These are phyloP conservation scores for Lophiotrema nucula DNA, from an alignment of 495 filamentous ascomycete species.

Conservation along the genomic window DNA sequence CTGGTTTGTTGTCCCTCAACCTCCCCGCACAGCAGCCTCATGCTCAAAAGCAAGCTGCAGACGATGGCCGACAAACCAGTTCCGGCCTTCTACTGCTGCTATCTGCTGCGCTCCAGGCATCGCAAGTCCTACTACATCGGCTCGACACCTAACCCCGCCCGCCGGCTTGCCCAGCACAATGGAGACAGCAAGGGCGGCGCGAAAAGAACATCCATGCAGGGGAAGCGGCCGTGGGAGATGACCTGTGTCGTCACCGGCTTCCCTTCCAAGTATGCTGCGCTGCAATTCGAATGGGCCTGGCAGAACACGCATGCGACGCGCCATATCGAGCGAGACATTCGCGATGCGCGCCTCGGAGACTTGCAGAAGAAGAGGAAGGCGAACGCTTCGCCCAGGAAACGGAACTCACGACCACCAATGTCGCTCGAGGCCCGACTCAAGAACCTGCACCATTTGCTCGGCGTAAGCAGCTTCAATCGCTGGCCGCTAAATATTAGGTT, in stretches of 20 bases:
- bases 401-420: constrained; percentile 52
- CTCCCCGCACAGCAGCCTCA: neutral
- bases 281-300: constrained; percentile 99
- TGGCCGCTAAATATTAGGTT: constrained; percentile 87
- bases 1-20: constrained; percentile 8
- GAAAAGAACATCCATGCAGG: constrained; percentile 61
- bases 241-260: constrained; percentile 83
- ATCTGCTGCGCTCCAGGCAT: constrained; percentile 80
- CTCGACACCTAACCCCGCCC: constrained; percentile 79
- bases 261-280: constrained; percentile 75
- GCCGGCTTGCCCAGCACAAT: constrained; percentile 88
- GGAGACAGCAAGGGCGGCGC: constrained; percentile 77
- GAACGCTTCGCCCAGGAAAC: constrained; percentile 28
- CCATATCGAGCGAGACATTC: constrained; percentile 58
- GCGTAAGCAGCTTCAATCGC: constrained; percentile 68
- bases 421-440: constrained; percentile 63
- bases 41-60: neutral
- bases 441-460: constrained; percentile 75
- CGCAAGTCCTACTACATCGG: constrained; percentile 73
- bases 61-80: constrained; percentile 44
- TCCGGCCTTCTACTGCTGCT: constrained; percentile 74
- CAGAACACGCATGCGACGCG: constrained; percentile 74
- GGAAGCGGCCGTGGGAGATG: constrained; percentile 86
- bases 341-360: constrained; percentile 7
- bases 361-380: constrained; percentile 39